A percentile compares a stretch with the other conserved stretches of the same genome.
Evolutionary conservation across 208 protist species (phyloP).

Genomic region (Acanthamoeba castellanii): DNA sequence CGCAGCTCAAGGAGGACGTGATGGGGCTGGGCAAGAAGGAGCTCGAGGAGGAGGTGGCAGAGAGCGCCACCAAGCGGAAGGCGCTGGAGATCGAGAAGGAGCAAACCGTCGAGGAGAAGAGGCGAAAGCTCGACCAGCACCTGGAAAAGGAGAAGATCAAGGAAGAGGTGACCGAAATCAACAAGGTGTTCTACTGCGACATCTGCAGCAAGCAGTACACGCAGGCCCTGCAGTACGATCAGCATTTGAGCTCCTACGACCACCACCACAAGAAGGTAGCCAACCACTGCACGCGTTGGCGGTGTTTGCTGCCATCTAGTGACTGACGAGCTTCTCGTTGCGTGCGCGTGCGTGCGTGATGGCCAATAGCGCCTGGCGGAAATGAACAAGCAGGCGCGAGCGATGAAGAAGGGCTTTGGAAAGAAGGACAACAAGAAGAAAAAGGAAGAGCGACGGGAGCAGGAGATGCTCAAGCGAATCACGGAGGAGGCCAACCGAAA

Average conservation of each 20-base stretch:
- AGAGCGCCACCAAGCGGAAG: slow-evolving; percentile 33
- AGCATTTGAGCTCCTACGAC: slow-evolving; percentile 76
- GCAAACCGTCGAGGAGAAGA: slow-evolving; percentile 59
- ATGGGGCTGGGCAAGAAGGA: slow-evolving; percentile 76
- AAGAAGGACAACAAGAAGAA: background rate
- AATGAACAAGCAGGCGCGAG: background rate
- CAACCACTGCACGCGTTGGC: too few relatives aligned
- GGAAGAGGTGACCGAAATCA: slow-evolving; percentile 65
- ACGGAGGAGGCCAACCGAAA: background rate
- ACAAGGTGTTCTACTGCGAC: slow-evolving; percentile 66
- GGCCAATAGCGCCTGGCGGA: background rate
- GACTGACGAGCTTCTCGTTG: too few relatives aligned
- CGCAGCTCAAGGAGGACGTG: slow-evolving; percentile 36
- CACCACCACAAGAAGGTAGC: slow-evolving; percentile 77
- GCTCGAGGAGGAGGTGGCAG: slow-evolving; percentile 63
- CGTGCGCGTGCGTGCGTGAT: background rate
- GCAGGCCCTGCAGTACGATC: slow-evolving; percentile 71
- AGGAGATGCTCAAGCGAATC: slow-evolving; percentile 22
- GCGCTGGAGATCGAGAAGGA: slow-evolving; percentile 72
- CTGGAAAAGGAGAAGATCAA: slow-evolving; percentile 68
- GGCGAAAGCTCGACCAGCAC: background rate
- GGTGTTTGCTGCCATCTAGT: too few relatives aligned
- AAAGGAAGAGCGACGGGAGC: slow-evolving; percentile 36
- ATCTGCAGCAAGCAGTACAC: slow-evolving; percentile 80
- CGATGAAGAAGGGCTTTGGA: background rate